phyloP scores from a whole-genome alignment of 176 grass and related monocot genomes.

The Ananas comosus region DNA sequence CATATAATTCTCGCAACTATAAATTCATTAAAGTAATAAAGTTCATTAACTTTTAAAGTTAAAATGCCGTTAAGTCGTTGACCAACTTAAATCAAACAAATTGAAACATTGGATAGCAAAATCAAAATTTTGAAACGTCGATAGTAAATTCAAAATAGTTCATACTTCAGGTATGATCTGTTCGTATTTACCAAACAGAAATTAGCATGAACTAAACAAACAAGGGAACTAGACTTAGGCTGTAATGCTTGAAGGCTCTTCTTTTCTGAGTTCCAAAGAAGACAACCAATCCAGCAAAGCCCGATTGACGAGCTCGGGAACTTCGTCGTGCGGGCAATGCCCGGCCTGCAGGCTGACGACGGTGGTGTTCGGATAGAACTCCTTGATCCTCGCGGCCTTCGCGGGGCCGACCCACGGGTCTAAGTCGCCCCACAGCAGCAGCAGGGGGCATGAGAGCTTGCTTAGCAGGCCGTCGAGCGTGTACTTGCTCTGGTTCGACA shows the following conservation, averaged over 20 bases:
- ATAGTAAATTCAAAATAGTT: no score
- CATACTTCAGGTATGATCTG: no score
- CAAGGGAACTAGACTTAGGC: background rate
- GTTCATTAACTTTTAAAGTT: no score
- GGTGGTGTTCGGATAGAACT: conserved; percentile 65
- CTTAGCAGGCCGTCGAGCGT: conserved; percentile 62
- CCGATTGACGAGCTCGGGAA: conserved; percentile 63
- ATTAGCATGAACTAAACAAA: no score
- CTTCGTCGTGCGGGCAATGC: conserved; percentile 92
- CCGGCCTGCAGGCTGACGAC: conserved; percentile 79
- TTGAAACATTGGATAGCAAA: no score
- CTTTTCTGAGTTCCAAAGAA: conserved; percentile 21
- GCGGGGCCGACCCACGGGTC: conserved; percentile 83
- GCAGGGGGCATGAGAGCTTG: conserved; percentile 68
- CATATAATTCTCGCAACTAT: no score
- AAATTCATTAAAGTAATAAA: no score
- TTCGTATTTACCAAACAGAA: no score
- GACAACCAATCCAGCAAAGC: conserved; percentile 77
- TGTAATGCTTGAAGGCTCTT: conserved; percentile 42
- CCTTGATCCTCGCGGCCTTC: conserved; percentile 60
- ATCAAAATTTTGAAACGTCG: no score
- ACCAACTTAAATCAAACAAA: no score
- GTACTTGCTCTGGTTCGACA: conserved; percentile 89
- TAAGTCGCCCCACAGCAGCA: conserved; percentile 85
- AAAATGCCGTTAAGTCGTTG: no score